Evolutionary conservation across 2,329 filamentous ascomycete species (phyloP).

Genomic region (Fusarium praegraminearum): DNA sequence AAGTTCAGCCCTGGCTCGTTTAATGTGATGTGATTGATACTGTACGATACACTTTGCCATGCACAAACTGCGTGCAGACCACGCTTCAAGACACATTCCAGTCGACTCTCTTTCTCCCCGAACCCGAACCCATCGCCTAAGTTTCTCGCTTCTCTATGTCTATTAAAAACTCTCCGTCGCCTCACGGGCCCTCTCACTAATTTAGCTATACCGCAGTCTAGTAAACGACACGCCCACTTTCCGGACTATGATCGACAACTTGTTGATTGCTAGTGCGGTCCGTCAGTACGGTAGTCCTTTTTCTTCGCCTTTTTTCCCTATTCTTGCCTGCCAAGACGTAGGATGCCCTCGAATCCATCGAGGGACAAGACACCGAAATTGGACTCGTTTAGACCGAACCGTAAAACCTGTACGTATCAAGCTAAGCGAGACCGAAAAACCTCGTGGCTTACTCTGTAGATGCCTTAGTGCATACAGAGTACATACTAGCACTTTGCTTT

Average conservation of each 20-base stretch:
- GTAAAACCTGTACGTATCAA: not conserved
- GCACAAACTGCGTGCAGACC: constrained; percentile 21
- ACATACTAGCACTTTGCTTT: no score
- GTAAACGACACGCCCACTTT: constrained; percentile 31
- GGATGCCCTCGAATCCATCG: not conserved
- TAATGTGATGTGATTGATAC: constrained; percentile 4
- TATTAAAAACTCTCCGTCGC: constrained; percentile 16
- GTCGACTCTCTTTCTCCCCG: constrained; percentile 36
- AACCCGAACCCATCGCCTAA: constrained; percentile 46
- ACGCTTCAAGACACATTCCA: constrained; percentile 39
- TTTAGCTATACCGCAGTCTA: constrained; percentile 4
- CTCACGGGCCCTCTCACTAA: constrained; percentile 22
- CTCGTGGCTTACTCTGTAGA: constrained; percentile 4
- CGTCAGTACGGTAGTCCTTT: constrained; percentile 8
- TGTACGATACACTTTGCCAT: not conserved
- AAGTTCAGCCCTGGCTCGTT: constrained; percentile 22
- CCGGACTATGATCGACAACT: constrained; percentile 43
- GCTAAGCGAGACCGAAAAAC: constrained; percentile 9
- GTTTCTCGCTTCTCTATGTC: constrained; percentile 11
- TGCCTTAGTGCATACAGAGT: no score
- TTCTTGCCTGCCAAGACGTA: not conserved
- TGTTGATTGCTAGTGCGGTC: constrained; percentile 2
- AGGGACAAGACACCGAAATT: constrained; percentile 3
- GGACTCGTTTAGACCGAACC: constrained; percentile 1
- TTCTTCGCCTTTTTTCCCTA: not conserved